phyloP scores from a whole-genome alignment of 805 yeast genomes.

The Candida takata region DNA sequence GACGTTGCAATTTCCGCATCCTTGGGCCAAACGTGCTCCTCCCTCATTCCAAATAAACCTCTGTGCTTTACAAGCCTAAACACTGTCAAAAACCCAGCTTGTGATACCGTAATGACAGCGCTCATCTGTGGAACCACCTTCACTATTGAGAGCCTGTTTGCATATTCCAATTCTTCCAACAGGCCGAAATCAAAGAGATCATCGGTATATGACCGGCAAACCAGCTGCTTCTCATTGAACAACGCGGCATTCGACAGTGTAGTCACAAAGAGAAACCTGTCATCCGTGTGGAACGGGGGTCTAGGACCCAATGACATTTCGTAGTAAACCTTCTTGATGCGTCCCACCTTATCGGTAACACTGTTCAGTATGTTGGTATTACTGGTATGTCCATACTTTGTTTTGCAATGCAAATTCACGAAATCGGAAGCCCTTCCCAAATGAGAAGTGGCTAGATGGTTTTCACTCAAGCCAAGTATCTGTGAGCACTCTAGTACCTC shows the following conservation, averaged over 20 bases:
- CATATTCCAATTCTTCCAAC: conserved; percentile 8
- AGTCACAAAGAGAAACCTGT: conserved; percentile 34
- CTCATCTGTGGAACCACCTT: conserved; percentile 33
- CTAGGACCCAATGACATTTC: conserved; percentile 14
- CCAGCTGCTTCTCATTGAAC: conserved; percentile 36
- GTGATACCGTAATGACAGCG: conserved; percentile 36
- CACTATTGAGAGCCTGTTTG: conserved; percentile 25
- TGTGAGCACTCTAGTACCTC: conserved; percentile 35
- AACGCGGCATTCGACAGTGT: conserved; percentile 39
- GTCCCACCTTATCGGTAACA: conserved; percentile 21
- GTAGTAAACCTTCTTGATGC: conserved; percentile 13
- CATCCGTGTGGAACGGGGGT: conserved; percentile 10
- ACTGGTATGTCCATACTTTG: conserved; percentile 5
- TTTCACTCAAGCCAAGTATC: conserved; percentile 32
- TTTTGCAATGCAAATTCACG: conserved; percentile 23
- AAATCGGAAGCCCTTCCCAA: conserved; percentile 32
- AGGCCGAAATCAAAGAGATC: conserved; percentile 32
- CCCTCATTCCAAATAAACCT: conserved; percentile 36
- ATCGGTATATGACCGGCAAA: conserved; percentile 41
- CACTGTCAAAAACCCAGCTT: conserved; percentile 35
- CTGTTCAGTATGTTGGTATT: conserved; percentile 8
- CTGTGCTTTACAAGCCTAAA: conserved; percentile 36
- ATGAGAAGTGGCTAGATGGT: conserved; percentile 34
- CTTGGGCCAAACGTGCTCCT: conserved; percentile 25
- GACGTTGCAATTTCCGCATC: neutral